Conservation (phyloP, 148 eudicot species). For the Cornus kousa region DNA sequence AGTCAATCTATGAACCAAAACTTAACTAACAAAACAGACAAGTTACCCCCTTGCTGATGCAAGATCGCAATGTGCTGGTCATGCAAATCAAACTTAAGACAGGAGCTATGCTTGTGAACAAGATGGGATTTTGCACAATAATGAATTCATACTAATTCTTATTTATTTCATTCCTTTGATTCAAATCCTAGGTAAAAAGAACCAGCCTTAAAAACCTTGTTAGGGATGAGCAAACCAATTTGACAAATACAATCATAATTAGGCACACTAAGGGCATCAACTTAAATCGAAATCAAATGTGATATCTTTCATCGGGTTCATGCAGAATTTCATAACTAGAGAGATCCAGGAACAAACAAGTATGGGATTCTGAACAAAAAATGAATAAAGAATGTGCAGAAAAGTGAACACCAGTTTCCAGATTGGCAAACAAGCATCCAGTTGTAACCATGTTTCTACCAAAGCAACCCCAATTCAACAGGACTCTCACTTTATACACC, state of each 20-base stretch:
- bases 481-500: too few relatives aligned
- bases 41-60: not conserved
- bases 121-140: too few relatives aligned
- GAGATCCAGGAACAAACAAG: too few relatives aligned
- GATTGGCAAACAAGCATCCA: too few relatives aligned
- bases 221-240: not conserved
- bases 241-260: not conserved
- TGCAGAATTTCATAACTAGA: too few relatives aligned
- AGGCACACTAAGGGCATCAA: not conserved
- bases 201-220: too few relatives aligned
- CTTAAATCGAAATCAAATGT: not conserved
- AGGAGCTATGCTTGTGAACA: not conserved
- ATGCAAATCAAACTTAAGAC: not conserved
- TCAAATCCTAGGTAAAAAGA: not conserved
- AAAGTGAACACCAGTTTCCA: too few relatives aligned
- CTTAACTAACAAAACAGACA: too few relatives aligned
- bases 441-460: too few relatives aligned
- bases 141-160: not conserved
- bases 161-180: not conserved
- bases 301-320: not conserved
- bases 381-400: too few relatives aligned
- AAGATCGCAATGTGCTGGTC: not conserved
- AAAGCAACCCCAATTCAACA: too few relatives aligned
- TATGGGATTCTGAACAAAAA: too few relatives aligned
- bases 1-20: not conserved